Percentiles rank a stretch among this genome's conserved stretches.
Conservation (phyloP, 1,284 basidiomycete genomes). For the Sutorius eximius region DNA sequence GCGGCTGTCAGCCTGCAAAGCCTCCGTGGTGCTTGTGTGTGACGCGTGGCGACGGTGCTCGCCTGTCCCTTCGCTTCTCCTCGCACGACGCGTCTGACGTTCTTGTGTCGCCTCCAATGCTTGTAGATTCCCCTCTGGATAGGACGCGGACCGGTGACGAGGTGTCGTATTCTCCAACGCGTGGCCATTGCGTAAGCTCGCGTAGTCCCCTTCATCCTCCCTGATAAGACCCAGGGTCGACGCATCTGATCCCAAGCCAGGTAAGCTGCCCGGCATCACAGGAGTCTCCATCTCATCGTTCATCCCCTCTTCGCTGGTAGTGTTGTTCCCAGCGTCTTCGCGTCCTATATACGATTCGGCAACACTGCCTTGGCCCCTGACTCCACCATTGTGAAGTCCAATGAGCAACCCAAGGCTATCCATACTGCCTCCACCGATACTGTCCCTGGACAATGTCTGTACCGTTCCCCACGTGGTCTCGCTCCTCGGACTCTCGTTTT, state of each 20-base stretch:
- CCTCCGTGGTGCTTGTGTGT: conserved; percentile 24
- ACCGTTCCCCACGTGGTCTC: conserved; percentile 37
- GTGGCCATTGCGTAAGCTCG: conserved; percentile 11
- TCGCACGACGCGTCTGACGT: conserved; percentile 19
- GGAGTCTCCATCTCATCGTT: conserved; percentile 22
- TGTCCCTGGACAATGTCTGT: conserved; percentile 24
- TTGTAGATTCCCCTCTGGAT: conserved; percentile 16
- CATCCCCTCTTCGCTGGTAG: conserved; percentile 15
- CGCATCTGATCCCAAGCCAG: conserved; percentile 16
- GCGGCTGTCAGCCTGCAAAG: conserved; percentile 17
- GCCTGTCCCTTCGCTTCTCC: conserved; percentile 22
- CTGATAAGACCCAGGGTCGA: conserved; percentile 33
- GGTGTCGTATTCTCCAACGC: conserved; percentile 11
- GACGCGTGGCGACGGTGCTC: conserved; percentile 22
- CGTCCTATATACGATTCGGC: conserved; percentile 19
- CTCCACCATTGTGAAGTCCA: conserved; percentile 34
- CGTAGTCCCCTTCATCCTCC: conserved; percentile 30
- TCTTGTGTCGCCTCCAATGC: conserved; percentile 15
- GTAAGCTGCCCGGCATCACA: conserved; percentile 20
- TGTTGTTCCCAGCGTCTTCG: conserved; percentile 11
- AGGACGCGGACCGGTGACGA: conserved; percentile 21
- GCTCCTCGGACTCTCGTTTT: conserved; percentile 32
- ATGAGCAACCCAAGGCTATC: conserved; percentile 30
- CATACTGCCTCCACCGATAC: conserved; percentile 26
- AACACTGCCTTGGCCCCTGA: conserved; percentile 24